Evolutionary conservation across 202 grass and related monocot species (phyloP).

Genomic region (Eragrostis tef): DNA sequence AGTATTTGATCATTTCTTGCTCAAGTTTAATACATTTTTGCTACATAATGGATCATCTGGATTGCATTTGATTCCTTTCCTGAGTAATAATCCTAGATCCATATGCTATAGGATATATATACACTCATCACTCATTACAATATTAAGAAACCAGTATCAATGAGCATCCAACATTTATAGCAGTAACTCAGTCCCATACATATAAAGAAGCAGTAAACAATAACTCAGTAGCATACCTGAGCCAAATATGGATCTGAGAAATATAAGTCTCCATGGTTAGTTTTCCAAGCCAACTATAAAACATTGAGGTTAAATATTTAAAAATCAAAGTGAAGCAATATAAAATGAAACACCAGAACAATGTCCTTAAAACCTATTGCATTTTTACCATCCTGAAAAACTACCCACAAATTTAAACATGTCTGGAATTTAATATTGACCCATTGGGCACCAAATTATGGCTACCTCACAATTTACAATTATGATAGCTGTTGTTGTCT

Average conservation of each 20-base stretch:
- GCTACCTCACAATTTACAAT: background rate
- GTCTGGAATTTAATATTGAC: background rate
- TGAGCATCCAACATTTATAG: background rate
- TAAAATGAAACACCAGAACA: conserved; percentile 10
- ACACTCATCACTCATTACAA: background rate
- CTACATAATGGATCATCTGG: background rate
- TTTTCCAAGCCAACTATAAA: conserved; percentile 90
- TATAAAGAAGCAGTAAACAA: background rate
- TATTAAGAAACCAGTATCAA: background rate
- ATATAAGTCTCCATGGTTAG: conserved; percentile 95
- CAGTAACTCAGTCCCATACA: background rate
- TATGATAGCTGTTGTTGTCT: background rate
- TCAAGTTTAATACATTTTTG: background rate
- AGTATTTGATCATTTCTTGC: background rate
- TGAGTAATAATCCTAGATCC: background rate
- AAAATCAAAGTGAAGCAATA: background rate
- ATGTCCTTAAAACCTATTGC: background rate
- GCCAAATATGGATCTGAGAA: conserved; percentile 95
- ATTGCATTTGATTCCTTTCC: background rate
- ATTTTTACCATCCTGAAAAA: background rate
- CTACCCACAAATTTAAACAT: background rate
- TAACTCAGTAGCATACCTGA: conserved; percentile 54
- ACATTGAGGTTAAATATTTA: conserved; percentile 9
- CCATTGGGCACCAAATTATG: background rate
- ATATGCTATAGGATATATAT: background rate